Evolutionary conservation across 2,329 filamentous ascomycete genomes (phyloP).

Genomic region (Aspergillus quadrilineatus): DNA sequence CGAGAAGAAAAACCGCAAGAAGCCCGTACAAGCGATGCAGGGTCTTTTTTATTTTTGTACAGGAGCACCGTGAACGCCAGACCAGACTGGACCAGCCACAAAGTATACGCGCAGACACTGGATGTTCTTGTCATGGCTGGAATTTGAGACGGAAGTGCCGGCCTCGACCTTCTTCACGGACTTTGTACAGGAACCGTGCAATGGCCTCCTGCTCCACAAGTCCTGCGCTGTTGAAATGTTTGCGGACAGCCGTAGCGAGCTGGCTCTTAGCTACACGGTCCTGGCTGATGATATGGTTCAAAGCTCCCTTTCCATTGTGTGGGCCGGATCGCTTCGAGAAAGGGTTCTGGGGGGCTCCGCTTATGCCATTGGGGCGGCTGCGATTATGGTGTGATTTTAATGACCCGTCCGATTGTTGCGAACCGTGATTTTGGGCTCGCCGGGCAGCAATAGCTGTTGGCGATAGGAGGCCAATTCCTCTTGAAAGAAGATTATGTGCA

Average conservation of each 20-base stretch:
- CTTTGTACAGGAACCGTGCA: slow-evolving; percentile 49
- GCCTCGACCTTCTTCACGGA: slow-evolving; percentile 46
- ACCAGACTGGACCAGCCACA: background rate
- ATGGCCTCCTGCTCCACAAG: slow-evolving; percentile 49
- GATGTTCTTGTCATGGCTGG: slow-evolving; percentile 33
- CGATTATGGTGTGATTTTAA: slow-evolving; percentile 8
- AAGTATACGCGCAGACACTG: background rate
- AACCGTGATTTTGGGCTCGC: slow-evolving; percentile 17
- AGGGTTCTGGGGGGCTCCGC: background rate
- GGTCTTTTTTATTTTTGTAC: background rate
- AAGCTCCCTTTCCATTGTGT: slow-evolving; percentile 18
- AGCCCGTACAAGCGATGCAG: background rate
- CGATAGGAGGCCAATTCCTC: slow-evolving; percentile 45
- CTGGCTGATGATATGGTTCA: slow-evolving; percentile 35
- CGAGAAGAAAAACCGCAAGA: background rate
- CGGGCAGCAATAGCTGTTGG: slow-evolving; percentile 45
- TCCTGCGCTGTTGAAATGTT: slow-evolving; percentile 49
- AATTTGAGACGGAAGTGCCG: slow-evolving; percentile 44
- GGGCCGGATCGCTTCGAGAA: slow-evolving; percentile 10
- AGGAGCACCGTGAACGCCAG: background rate
- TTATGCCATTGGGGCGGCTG: slow-evolving; percentile 14
- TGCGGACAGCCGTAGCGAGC: slow-evolving; percentile 45
- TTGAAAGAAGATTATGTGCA: slow-evolving; percentile 48
- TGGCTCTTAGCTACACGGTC: slow-evolving; percentile 44
- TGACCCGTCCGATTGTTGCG: slow-evolving; percentile 15